A percentile compares a stretch with the other conserved stretches of the same genome.
Evolutionary conservation across 2,329 filamentous ascomycete species (phyloP).

Genomic region (Trichophyton simii): DNA sequence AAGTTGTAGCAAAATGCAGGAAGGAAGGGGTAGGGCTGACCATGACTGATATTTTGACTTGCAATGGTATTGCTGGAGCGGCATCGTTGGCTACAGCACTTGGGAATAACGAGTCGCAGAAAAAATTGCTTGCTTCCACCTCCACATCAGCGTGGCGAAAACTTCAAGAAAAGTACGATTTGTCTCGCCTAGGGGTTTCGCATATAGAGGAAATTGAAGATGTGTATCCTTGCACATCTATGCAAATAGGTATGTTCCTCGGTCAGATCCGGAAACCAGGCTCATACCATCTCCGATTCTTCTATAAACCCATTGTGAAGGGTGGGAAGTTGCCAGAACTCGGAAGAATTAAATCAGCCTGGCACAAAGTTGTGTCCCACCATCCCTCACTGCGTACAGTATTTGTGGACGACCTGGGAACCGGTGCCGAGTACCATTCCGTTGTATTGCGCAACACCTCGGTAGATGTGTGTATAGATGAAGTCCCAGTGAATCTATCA

Average conservation of each 20-base stretch:
- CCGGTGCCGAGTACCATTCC: background rate
- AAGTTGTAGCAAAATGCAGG: conserved; percentile 17
- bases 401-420: background rate
- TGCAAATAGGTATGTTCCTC: conserved; percentile 8
- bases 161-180: conserved; percentile 1
- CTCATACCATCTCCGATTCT: background rate
- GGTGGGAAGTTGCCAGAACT: background rate
- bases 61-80: conserved; percentile 10
- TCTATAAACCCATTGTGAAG: background rate
- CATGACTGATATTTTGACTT: conserved; percentile 19
- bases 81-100: conserved; percentile 4
- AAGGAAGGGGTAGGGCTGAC: conserved; percentile 14
- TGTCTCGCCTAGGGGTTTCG: conserved; percentile 2
- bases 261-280: conserved; percentile 3
- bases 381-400: background rate
- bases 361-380: conserved; percentile 1
- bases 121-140: background rate
- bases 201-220: conserved; percentile 3
- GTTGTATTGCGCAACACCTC: background rate
- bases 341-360: background rate
- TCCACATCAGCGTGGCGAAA: background rate
- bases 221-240: conserved; percentile 7
- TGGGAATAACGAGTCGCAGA: background rate
- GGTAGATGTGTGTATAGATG: background rate
- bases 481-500: background rate